Evolutionary conservation across 805 yeast species (phyloP).

Genomic region (Candida coleopterorum): DNA sequence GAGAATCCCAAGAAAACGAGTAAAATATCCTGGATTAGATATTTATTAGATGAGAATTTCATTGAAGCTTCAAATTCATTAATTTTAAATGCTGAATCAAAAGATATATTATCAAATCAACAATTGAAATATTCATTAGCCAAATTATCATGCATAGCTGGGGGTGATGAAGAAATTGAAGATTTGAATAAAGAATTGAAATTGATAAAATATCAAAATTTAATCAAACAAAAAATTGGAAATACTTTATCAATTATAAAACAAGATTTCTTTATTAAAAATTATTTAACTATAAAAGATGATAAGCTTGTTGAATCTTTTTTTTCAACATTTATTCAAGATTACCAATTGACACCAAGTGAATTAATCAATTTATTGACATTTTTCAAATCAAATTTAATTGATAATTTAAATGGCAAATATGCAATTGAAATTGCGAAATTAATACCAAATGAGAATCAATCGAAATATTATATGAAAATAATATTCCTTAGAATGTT

Average conservation of each 20-base stretch:
- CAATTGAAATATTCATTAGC: conserved; percentile 65
- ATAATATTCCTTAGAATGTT: conserved; percentile 59
- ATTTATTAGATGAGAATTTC: conserved; percentile 50
- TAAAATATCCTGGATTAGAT: conserved; percentile 68
- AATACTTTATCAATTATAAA: conserved; percentile 7
- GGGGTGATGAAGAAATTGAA: conserved; percentile 23
- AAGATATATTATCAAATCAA: conserved; percentile 42
- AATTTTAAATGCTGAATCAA: conserved; percentile 33
- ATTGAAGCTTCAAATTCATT: conserved; percentile 47
- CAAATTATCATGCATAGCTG: conserved; percentile 57
- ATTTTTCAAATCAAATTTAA: conserved; percentile 30
- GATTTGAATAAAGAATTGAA: conserved; percentile 50
- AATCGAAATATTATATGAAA: conserved; percentile 17
- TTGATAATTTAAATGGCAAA: conserved; percentile 19
- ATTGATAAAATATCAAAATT: conserved; percentile 45
- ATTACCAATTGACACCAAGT: conserved; percentile 34
- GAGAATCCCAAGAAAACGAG: conserved; percentile 39
- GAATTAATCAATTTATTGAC: conserved; percentile 53
- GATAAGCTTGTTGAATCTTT: conserved; percentile 16
- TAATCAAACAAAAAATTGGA: neutral
- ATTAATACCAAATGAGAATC: conserved; percentile 24
- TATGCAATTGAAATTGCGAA: conserved; percentile 51
- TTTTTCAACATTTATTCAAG: conserved; percentile 27
- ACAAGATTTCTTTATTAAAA: conserved; percentile 13
- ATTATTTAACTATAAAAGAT: conserved; percentile 13